These are phyloP conservation scores for Stephanodiscus triporus DNA, from an alignment of 108 stramenopile species.

Conservation along the genomic window DNA sequence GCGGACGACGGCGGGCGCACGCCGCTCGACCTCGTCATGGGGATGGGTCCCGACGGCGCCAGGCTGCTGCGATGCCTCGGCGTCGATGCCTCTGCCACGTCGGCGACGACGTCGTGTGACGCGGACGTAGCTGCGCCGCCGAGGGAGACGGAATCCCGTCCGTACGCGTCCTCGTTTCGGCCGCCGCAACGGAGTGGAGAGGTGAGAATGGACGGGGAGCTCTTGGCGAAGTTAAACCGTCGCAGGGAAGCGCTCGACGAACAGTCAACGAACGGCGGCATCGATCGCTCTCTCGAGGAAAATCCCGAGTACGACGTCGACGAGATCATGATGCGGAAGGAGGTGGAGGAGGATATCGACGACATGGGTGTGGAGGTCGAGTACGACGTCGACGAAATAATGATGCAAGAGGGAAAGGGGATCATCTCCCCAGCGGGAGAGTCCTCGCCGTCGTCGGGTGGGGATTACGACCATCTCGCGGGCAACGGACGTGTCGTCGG, in stretches of 20 bases:
- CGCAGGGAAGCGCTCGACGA: not conserved
- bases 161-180: not conserved
- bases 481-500: not conserved
- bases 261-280: not conserved
- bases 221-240: not conserved
- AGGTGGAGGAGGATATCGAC: not conserved
- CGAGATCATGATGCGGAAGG: not conserved
- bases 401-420: no score
- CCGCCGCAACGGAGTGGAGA: not conserved
- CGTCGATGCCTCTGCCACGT: not conserved
- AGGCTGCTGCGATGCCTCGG: not conserved
- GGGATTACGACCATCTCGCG: not conserved
- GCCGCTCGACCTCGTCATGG: not conserved
- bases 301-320: slow-evolving; percentile 4
- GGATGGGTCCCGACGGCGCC: not conserved
- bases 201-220: not conserved
- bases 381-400: slow-evolving; percentile 1
- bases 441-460: not conserved
- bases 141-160: not conserved
- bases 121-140: not conserved
- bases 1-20: not conserved
- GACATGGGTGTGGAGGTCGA: not conserved
- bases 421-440: no score
- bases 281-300: no score
- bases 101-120: not conserved